These are phyloP conservation scores for Cyclotella distinguenda DNA, from an alignment of 108 stramenopile species.

Conservation along the genomic window DNA sequence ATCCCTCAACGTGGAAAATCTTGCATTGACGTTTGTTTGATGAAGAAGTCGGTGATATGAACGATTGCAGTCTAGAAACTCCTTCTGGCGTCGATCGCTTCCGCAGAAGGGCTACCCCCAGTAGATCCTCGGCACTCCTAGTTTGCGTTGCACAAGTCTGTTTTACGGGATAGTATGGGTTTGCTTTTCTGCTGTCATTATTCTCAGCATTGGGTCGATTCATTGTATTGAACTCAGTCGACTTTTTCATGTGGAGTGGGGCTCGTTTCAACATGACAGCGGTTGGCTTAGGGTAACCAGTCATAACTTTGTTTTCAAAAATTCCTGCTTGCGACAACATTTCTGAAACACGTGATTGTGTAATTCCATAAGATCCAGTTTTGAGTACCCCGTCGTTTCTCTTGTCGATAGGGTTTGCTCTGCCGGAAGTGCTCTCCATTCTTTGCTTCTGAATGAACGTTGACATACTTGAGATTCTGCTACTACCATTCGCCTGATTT, in stretches of 20 bases:
- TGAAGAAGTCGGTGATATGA: neutral
- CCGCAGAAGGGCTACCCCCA: constrained; percentile 26
- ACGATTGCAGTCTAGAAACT: neutral
- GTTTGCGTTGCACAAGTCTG: constrained; percentile 1
- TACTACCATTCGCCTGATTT: neutral
- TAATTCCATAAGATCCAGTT: neutral
- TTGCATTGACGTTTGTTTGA: constrained; percentile 19
- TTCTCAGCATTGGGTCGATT: no score
- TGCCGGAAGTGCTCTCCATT: neutral
- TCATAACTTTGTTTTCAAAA: neutral
- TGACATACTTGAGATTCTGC: neutral
- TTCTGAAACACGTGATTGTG: constrained; percentile 12
- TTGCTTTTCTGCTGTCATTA: neutral
- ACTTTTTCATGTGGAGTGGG: constrained; percentile 42
- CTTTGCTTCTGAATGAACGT: constrained; percentile 37
- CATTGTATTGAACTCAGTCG: neutral
- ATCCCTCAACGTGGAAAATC: constrained; percentile 39
- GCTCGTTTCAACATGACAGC: constrained; percentile 24
- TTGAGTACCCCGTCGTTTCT: neutral
- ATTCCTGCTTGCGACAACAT: constrained; percentile 31
- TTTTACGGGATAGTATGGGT: constrained; percentile 8
- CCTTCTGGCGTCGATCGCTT: constrained; percentile 6
- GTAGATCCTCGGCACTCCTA: constrained; percentile 9
- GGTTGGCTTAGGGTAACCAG: no score
- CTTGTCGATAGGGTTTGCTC: neutral